Evolutionary conservation across 192 early-diverging fungal genomes (phyloP), one percentile per base, ranked within the genome.

Genomic region (Powellomyces hirtus): DNA sequence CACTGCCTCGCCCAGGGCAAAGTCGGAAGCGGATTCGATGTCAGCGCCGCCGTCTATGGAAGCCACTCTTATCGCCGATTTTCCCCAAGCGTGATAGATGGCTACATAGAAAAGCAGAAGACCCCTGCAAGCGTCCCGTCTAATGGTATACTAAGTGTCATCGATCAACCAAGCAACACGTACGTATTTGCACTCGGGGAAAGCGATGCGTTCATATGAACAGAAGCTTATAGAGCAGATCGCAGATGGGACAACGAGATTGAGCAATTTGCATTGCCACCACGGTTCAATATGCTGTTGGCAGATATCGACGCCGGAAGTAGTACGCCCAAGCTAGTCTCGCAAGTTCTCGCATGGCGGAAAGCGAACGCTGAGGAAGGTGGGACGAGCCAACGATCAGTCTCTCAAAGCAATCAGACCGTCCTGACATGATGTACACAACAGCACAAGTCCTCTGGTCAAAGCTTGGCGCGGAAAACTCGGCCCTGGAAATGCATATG

Each of bases 1-100:
- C 97, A 99, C 80, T 97, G 97, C 67, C 74, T 94, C 27, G 96
- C 97, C n/a, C 97, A 99, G 68, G 97, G 97, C 51, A 99, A 99
- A 71, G 88, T 99, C 44, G 97, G 97, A 1, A 89, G 87, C 46
- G 97, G 97, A 13, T 99, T 99, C 70, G 97, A 99, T 73, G 92
- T 99, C 20, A 90, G 90, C 0, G 82, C 91, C 3, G 97, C 97
- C 1, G 90, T 95, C 0, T 96, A 87, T 75, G 97, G 97, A 14
- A 90, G 86, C 38, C 96, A 98, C 66, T 72, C 83, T 1, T 98
- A 99, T 67, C 77, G 79, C 29, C 79, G 96, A 27, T 99, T 99
- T 64, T 80, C 81, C 11, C 93, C 95, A 4, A 68, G 65, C 1
- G 67, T 94, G 0, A 38, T 84, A 52, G 74, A 75, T 22, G 20